A percentile compares a stretch with the other conserved stretches of the same genome.
phyloP scores from a whole-genome alignment of 192 early-diverging fungal species.

The Backusella morwellensis region DNA sequence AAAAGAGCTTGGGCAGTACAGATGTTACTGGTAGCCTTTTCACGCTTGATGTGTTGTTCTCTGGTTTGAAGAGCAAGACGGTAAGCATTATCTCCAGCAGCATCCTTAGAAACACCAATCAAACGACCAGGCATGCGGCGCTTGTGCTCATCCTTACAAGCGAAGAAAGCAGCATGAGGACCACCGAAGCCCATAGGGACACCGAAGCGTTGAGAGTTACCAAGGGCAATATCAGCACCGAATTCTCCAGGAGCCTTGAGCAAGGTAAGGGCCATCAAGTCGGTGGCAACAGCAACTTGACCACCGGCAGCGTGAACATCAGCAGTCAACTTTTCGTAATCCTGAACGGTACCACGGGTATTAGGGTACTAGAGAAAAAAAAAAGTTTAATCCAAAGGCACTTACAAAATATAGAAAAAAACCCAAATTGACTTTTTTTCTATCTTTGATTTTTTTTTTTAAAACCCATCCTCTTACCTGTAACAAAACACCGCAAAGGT shows the following conservation, averaged over 20 bases:
- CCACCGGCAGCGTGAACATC: constrained; percentile 78
- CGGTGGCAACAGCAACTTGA: constrained; percentile 91
- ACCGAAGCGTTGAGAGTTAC: constrained; percentile 97
- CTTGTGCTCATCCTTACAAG: constrained; percentile 88
- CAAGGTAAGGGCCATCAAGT: constrained; percentile 89
- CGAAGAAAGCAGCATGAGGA: constrained; percentile 99
- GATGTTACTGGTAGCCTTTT: constrained; percentile 99
- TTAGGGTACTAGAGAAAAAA: constrained; percentile 77
- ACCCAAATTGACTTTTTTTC: neutral
- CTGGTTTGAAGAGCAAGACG: constrained; percentile 95
- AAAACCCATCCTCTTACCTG: constrained; percentile 57
- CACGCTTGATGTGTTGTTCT: constrained; percentile 99
- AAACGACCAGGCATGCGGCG: constrained; percentile 95
- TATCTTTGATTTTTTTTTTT: neutral
- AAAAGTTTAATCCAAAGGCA: neutral
- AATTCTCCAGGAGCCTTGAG: constrained; percentile 93
- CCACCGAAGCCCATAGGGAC: constrained; percentile 99
- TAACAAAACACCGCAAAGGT: constrained; percentile 87
- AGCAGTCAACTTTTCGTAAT: constrained; percentile 79
- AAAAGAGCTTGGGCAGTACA: constrained; percentile 99
- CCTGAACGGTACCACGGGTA: constrained; percentile 81
- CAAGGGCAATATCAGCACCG: constrained; percentile 97
- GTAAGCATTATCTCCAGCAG: constrained; percentile 83
- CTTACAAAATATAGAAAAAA: constrained; percentile 15
- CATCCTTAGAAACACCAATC: constrained; percentile 95